phyloP scores from a whole-genome alignment of 106 monocot genomes.

The Xerophyta viscosa region DNA sequence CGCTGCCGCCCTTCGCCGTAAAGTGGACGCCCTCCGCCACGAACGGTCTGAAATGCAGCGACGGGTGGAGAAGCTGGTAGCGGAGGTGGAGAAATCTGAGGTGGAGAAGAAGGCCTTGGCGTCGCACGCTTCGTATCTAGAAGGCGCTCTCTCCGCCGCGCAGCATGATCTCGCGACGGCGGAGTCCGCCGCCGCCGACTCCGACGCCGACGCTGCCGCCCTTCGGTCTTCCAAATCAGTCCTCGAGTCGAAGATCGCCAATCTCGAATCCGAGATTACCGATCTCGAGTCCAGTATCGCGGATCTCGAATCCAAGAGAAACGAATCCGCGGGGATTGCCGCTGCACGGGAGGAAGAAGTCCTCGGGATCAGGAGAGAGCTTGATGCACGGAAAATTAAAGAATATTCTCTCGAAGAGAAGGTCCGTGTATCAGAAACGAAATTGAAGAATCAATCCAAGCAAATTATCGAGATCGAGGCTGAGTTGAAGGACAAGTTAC shows the following conservation, averaged over 20 bases:
- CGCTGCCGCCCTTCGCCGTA: too few species aligned
- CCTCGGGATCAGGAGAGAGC: neutral
- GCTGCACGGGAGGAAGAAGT: conserved; percentile 5
- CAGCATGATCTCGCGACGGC: conserved; percentile 17
- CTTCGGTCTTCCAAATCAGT: too few species aligned
- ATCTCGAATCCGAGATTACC: neutral
- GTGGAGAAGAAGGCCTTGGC: conserved; percentile 6
- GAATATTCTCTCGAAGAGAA: conserved; percentile 7
- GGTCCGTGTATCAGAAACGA: neutral
- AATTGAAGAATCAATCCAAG: neutral
- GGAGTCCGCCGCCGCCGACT: conserved; percentile 6
- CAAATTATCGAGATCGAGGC: too few species aligned
- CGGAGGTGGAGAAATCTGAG: conserved; percentile 15
- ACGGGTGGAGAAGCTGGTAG: neutral
- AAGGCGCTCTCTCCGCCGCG: conserved; percentile 6
- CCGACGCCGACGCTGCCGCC: conserved; percentile 3
- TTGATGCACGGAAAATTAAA: conserved; percentile 1
- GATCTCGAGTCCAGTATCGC: neutral
- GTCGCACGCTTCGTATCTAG: conserved; percentile 11
- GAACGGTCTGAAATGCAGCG: conserved; percentile 4
- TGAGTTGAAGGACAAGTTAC: too few species aligned
- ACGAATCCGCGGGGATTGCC: conserved; percentile 1
- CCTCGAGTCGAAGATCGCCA: neutral
- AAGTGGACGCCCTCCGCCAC: too few species aligned
- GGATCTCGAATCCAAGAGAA: conserved; percentile 7